Evolutionary conservation across 2,329 filamentous ascomycete genomes (phyloP).

Genomic region (Hypoxylon sp.): DNA sequence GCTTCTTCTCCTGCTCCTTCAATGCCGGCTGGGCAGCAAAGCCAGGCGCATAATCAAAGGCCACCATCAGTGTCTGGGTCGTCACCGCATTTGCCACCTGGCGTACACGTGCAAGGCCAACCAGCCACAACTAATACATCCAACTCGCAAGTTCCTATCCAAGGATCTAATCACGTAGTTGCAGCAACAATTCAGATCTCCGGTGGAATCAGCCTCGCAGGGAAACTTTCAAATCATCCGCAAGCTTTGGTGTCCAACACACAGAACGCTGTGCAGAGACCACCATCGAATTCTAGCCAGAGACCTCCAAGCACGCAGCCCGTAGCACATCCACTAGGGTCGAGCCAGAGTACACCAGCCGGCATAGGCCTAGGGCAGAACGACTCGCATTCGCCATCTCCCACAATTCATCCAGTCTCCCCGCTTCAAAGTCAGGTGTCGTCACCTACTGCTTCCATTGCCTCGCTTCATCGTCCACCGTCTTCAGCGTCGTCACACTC

Average conservation of each 20-base stretch:
- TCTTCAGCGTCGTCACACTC: constrained; percentile 46
- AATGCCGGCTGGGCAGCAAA: constrained; percentile 12
- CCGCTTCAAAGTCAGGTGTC: constrained; percentile 52
- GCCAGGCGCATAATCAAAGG: constrained; percentile 15
- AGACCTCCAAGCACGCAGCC: constrained; percentile 22
- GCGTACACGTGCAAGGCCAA: constrained; percentile 14
- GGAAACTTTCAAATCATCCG: constrained; percentile 13
- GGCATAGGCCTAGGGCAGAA: constrained; percentile 17
- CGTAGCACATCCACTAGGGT: constrained; percentile 24
- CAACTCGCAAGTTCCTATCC: constrained; percentile 19
- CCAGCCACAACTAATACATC: background rate
- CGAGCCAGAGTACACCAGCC: constrained; percentile 22
- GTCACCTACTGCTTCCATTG: constrained; percentile 50
- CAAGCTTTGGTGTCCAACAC: constrained; percentile 11
- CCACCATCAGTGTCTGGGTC: constrained; percentile 26
- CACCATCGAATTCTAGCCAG: constrained; percentile 20
- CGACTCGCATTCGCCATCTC: constrained; percentile 43
- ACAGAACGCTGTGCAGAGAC: constrained; percentile 16
- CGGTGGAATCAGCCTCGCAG: background rate
- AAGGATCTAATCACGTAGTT: constrained; percentile 20
- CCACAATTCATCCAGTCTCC: constrained; percentile 46
- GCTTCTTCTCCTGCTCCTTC: background rate
- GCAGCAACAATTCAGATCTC: constrained; percentile 14
- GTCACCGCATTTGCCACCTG: constrained; percentile 20
- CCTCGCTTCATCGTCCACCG: constrained; percentile 48